A percentile compares a stretch with the other conserved stretches of the same genome.
These are phyloP conservation scores for Lippia alba DNA, from an alignment of 305 asterid genomes.

Conservation along the genomic window DNA sequence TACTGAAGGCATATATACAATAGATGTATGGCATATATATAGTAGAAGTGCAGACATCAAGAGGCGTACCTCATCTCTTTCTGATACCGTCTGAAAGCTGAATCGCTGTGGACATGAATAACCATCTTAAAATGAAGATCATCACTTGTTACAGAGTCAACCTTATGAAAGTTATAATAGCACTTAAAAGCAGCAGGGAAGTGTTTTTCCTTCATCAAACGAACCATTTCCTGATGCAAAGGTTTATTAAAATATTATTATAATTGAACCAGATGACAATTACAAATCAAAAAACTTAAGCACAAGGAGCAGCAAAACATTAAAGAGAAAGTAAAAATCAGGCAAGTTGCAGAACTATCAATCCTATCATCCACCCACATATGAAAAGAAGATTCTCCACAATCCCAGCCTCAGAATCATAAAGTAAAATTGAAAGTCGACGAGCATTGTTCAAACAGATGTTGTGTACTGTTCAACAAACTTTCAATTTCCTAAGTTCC, in stretches of 20 bases:
- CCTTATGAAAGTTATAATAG: constrained; percentile 79
- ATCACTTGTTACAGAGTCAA: constrained; percentile 62
- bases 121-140: constrained; percentile 94
- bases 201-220: constrained; percentile 80
- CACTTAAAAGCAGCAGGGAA: constrained; percentile 88
- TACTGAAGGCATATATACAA: constrained; percentile 8
- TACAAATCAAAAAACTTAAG: constrained; percentile 24
- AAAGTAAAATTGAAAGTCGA: constrained; percentile 1
- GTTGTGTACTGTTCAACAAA: constrained; percentile 11
- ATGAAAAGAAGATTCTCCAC: constrained; percentile 11
- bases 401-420: constrained; percentile 23
- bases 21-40: background rate
- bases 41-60: constrained; percentile 19
- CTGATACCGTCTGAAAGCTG: constrained; percentile 91
- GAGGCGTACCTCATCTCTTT: constrained; percentile 88
- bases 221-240: constrained; percentile 82
- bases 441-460: constrained; percentile 6
- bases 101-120: constrained; percentile 92
- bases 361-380: constrained; percentile 24
- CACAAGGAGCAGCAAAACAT: background rate
- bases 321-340: constrained; percentile 3
- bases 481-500: constrained; percentile 18
- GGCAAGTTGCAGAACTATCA: constrained; percentile 7
- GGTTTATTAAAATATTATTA: constrained; percentile 20
- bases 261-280: constrained; percentile 22